These are phyloP conservation scores for Coemansia reversa DNA, from an alignment of 192 early-diverging fungal species.

Conservation along the genomic window DNA sequence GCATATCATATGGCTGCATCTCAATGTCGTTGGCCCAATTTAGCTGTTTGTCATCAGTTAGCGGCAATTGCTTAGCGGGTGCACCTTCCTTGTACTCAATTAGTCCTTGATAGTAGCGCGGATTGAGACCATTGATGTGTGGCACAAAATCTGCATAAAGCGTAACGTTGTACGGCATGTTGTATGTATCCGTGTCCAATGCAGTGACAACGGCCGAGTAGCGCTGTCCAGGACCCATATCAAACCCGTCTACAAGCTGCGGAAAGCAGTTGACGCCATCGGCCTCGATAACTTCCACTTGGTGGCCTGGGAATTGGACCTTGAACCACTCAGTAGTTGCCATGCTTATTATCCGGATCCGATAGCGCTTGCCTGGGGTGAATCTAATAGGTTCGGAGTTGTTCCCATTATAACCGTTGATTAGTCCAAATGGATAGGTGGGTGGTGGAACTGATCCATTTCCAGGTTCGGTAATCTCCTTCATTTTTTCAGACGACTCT, in stretches of 20 bases:
- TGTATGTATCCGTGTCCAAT: conserved; percentile 55
- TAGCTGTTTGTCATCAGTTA: conserved; percentile 1
- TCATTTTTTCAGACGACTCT: conserved; percentile 55
- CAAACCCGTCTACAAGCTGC: conserved; percentile 54
- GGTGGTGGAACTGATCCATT: conserved; percentile 58
- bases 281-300: conserved; percentile 75
- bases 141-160: conserved; percentile 62
- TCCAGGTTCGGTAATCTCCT: conserved; percentile 48
- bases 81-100: conserved; percentile 16
- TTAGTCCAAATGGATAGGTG: conserved; percentile 55
- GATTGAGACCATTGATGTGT: conserved; percentile 42
- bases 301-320: conserved; percentile 75
- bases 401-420: conserved; percentile 52
- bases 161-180: conserved; percentile 61
- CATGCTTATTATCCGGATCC: conserved; percentile 78
- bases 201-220: conserved; percentile 76
- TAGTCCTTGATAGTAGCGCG: conserved; percentile 32
- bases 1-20: conserved; percentile 6
- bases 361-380: conserved; percentile 72
- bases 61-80: conserved; percentile 6
- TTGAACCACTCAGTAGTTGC: conserved; percentile 66
- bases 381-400: conserved; percentile 59
- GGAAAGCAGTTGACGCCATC: conserved; percentile 68
- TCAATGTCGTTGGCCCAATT: conserved; percentile 22
- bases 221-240: conserved; percentile 71